These are phyloP conservation scores for Clitopilus passeckerianus DNA, from an alignment of 768 basidiomycete genomes.

Conservation along the genomic window DNA sequence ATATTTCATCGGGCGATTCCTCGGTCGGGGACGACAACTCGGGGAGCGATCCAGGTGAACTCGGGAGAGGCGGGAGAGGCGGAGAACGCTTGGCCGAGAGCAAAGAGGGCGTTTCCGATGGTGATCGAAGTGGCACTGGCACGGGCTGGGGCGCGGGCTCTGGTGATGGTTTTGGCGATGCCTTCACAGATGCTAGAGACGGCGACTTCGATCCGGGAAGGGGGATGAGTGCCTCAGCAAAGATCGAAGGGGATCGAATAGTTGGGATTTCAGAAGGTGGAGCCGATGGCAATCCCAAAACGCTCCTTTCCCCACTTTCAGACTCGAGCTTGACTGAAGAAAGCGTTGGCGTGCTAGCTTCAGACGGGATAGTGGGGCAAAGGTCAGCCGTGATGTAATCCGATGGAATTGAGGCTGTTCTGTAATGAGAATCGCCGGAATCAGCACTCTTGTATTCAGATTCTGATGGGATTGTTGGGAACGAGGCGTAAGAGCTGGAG, in stretches of 20 bases:
- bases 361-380: conserved; percentile 39
- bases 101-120: conserved; percentile 26
- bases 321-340: conserved; percentile 26
- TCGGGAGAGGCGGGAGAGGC: conserved; percentile 18
- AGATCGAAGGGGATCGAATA: conserved; percentile 9
- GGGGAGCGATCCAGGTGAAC: conserved; percentile 13
- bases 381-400: conserved; percentile 46
- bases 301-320: conserved; percentile 22
- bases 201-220: conserved; percentile 16
- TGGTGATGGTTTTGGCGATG: conserved; percentile 9
- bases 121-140: conserved; percentile 16
- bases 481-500: conserved; percentile 46
- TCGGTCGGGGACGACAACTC: conserved; percentile 10
- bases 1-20: conserved; percentile 15
- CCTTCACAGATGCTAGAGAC: conserved; percentile 18
- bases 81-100: conserved; percentile 21
- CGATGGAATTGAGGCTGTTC: conserved; percentile 26
- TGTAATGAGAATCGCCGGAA: conserved; percentile 20
- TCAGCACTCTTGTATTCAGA: conserved; percentile 31
- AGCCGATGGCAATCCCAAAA: conserved; percentile 9
- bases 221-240: conserved; percentile 10
- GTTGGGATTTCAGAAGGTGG: conserved; percentile 10
- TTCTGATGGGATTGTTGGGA: conserved; percentile 57
- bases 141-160: conserved; percentile 12
- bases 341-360: conserved; percentile 34